phyloP scores from a whole-genome alignment of 2,329 filamentous ascomycete genomes.

The Sporothrix humicola region DNA sequence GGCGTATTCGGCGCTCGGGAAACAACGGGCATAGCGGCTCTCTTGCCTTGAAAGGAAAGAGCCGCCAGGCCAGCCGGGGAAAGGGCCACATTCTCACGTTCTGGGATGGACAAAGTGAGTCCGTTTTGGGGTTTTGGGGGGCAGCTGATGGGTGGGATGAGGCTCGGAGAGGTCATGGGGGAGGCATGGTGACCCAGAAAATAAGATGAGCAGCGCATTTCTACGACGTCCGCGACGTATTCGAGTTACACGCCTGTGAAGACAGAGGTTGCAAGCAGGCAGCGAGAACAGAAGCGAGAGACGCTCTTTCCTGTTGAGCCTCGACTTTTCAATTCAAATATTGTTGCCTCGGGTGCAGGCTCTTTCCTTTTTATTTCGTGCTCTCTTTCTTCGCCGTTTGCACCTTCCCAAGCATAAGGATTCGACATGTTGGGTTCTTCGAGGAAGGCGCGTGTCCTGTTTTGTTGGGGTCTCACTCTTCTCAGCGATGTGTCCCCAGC shows the following conservation, averaged over 20 bases:
- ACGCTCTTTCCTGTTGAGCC: constrained; percentile 3
- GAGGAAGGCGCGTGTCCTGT: constrained; percentile 19
- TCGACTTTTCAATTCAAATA: neutral
- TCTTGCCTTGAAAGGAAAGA: constrained; percentile 27
- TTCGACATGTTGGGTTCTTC: constrained; percentile 5
- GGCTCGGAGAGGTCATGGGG: constrained; percentile 2
- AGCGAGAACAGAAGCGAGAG: neutral
- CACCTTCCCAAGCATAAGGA: constrained; percentile 14
- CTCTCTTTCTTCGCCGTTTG: neutral
- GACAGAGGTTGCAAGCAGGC: neutral
- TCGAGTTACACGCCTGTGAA: constrained; percentile 4
- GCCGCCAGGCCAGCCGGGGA: constrained; percentile 5
- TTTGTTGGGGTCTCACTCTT: constrained; percentile 25
- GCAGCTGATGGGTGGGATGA: neutral
- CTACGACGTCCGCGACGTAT: neutral
- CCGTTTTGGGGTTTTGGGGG: neutral
- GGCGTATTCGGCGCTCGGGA: constrained; percentile 23
- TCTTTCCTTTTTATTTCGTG: constrained; percentile 3
- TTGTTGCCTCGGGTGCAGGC: neutral
- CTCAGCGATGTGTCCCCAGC: constrained; percentile 14
- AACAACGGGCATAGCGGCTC: constrained; percentile 6
- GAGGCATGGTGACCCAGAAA: constrained; percentile 13
- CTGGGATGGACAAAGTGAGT: too few relatives aligned
- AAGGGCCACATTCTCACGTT: neutral
- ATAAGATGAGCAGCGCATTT: constrained; percentile 17